A percentile compares a stretch with the other conserved stretches of the same genome.
phyloP scores from a whole-genome alignment of 345 rosid genomes.

The Eucalyptus pumila region DNA sequence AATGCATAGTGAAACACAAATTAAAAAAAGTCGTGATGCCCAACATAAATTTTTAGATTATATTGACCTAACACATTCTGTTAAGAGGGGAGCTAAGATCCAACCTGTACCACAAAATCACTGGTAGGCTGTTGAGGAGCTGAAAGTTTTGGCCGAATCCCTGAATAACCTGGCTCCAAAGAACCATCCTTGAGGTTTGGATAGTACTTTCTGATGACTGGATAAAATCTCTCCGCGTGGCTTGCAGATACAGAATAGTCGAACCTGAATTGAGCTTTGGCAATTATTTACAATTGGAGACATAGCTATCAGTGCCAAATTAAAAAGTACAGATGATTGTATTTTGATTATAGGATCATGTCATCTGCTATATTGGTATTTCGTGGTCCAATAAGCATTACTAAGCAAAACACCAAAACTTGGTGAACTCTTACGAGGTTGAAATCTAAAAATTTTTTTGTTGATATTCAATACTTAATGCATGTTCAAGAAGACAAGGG shows the following conservation, averaged over 20 bases:
- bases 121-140: slow-evolving; percentile 58
- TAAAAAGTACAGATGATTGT: background rate
- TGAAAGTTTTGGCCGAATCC: slow-evolving; percentile 76
- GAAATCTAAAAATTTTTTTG: background rate
- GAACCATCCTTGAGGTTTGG: slow-evolving; percentile 66
- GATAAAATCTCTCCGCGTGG: slow-evolving; percentile 52
- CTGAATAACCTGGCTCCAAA: slow-evolving; percentile 69
- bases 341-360: background rate
- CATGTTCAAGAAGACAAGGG: background rate
- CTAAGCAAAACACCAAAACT: background rate
- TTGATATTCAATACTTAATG: background rate
- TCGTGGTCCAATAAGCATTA: background rate
- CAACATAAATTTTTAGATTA: background rate
- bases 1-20: background rate
- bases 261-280: slow-evolving; percentile 22
- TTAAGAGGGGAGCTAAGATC: background rate
- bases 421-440: background rate
- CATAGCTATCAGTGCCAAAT: too few species aligned
- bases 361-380: background rate
- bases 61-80: background rate
- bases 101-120: slow-evolving; percentile 82
- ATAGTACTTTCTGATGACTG: slow-evolving; percentile 70
- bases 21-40: background rate
- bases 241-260: slow-evolving; percentile 49
- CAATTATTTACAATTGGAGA: background rate